phyloP scores from a whole-genome alignment of 2,329 filamentous ascomycete species.

The Sporothrix luriei region DNA sequence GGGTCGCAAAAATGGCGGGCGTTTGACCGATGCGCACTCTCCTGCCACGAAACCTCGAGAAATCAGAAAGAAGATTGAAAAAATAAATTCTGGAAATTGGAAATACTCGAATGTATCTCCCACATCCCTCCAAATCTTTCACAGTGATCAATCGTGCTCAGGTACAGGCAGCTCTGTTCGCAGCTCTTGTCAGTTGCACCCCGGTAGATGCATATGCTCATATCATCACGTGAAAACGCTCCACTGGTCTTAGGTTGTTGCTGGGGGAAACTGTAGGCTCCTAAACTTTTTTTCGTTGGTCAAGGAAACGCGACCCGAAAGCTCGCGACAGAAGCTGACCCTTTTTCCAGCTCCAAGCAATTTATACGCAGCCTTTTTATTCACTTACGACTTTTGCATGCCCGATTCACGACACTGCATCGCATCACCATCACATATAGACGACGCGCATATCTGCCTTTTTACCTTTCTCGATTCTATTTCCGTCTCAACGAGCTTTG shows the following conservation, averaged over 20 bases:
- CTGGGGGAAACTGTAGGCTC: conserved; percentile 20
- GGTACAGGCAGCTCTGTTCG: background rate
- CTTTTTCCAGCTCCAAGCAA: conserved; percentile 6
- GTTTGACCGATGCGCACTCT: background rate
- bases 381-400: background rate
- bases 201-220: conserved; percentile 16
- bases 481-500: background rate
- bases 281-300: conserved; percentile 19
- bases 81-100: background rate
- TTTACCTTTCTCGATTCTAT: background rate
- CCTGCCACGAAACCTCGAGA: background rate
- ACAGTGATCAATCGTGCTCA: too few relatives aligned
- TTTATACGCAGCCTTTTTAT: conserved; percentile 5
- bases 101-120: background rate
- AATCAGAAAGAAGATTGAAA: background rate
- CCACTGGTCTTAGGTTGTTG: conserved; percentile 15
- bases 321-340: conserved; percentile 18
- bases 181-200: background rate
- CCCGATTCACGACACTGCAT: background rate
- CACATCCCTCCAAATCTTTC: too few relatives aligned
- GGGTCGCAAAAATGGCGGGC: conserved; percentile 23
- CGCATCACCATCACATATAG: background rate
- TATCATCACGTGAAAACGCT: conserved; percentile 4
- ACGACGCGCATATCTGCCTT: background rate
- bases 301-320: conserved; percentile 22